These are phyloP conservation scores for Colletotrichum sp. DNA, from an alignment of 2,329 filamentous ascomycete genomes.

Conservation along the genomic window DNA sequence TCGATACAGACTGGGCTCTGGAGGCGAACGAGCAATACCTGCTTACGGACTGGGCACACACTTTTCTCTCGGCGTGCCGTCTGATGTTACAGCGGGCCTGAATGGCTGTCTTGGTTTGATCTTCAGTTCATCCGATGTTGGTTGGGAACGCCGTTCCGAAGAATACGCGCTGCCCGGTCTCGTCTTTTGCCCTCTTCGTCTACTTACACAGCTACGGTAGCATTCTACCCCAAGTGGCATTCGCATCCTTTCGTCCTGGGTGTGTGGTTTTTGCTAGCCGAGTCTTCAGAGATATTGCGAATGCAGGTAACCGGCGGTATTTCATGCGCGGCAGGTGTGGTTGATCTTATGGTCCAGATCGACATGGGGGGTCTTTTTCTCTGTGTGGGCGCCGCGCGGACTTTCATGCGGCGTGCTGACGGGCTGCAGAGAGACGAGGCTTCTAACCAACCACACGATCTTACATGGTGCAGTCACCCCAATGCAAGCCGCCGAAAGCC, in stretches of 20 bases:
- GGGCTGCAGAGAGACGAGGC: background rate
- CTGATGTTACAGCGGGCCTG: background rate
- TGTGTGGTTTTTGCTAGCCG: background rate
- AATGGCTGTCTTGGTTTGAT: background rate
- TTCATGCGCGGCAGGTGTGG: background rate
- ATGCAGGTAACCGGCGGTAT: background rate
- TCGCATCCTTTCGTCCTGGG: background rate
- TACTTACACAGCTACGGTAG: background rate
- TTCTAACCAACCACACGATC: background rate
- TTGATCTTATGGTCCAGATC: background rate
- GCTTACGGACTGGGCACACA: background rate
- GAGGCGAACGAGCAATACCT: background rate
- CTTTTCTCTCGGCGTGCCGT: background rate
- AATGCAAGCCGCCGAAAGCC: background rate
- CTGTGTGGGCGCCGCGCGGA: background rate
- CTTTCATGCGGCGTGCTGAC: background rate
- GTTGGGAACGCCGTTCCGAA: background rate
- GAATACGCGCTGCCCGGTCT: background rate
- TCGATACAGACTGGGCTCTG: background rate
- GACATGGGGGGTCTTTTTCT: background rate
- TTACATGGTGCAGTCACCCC: background rate
- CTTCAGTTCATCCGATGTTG: background rate
- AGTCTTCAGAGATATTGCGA: background rate
- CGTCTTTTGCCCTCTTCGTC: background rate
- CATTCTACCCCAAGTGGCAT: background rate